Conservation (phyloP, 306 rosid genomes). For the Calophaca sinica region DNA sequence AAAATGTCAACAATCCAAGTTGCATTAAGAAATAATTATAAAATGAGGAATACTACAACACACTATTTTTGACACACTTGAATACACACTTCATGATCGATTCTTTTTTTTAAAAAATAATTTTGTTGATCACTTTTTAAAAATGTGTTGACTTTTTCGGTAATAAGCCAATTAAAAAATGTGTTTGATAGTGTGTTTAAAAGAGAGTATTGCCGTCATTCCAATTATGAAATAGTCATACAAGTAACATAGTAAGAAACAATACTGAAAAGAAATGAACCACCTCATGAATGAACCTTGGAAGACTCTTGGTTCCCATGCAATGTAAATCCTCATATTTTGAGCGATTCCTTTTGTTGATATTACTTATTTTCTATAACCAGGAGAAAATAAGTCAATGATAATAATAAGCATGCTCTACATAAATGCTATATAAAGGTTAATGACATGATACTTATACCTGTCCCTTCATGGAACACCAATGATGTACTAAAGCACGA, state of each 20-base stretch:
- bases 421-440: background rate
- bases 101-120: background rate
- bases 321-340: constrained; percentile 29
- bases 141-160: background rate
- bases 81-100: background rate
- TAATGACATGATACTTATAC: background rate
- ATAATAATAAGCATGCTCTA: background rate
- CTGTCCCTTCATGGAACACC: constrained; percentile 15
- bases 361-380: constrained; percentile 22
- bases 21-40: background rate
- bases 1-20: constrained; percentile 2
- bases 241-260: constrained; percentile 11
- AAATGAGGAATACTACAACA: background rate
- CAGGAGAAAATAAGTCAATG: background rate
- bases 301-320: constrained; percentile 35
- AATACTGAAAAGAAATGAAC: constrained; percentile 2
- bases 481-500: constrained; percentile 32
- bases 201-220: background rate
- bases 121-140: background rate
- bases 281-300: constrained; percentile 33
- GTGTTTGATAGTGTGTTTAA: background rate
- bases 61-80: background rate
- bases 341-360: constrained; percentile 37
- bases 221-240: background rate
- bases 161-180: background rate